These are phyloP conservation scores for Collybiopsis luxurians DNA, from an alignment of 768 basidiomycete species.

Conservation along the genomic window DNA sequence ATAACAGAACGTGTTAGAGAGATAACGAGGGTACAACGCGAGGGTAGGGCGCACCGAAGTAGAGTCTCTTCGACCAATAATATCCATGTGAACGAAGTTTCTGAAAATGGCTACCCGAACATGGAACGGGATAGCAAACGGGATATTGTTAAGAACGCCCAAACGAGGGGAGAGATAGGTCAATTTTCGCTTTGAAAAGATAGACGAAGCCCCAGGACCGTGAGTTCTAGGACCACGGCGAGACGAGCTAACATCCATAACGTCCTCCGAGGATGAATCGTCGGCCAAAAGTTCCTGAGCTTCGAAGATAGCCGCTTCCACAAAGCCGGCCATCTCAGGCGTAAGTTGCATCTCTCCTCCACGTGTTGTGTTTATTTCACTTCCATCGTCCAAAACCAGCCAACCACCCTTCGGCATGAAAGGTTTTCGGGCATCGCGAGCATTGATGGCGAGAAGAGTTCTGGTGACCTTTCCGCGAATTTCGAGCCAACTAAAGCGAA, in stretches of 20 bases:
- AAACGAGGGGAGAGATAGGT: conserved; percentile 80
- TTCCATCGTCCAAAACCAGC: conserved; percentile 54
- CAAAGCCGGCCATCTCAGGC: conserved; percentile 66
- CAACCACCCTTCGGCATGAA: conserved; percentile 87
- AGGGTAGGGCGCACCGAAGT: background rate
- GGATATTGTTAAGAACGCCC: conserved; percentile 91
- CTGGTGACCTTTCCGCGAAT: conserved; percentile 73
- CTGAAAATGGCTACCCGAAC: conserved; percentile 89
- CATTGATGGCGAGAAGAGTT: conserved; percentile 80
- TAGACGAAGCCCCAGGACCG: background rate
- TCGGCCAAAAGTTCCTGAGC: conserved; percentile 46
- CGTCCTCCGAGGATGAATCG: background rate
- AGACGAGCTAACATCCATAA: background rate
- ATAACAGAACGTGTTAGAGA: background rate
- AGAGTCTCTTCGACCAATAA: background rate
- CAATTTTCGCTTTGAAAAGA: conserved; percentile 55
- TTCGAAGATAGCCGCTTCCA: conserved; percentile 82
- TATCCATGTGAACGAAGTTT: conserved; percentile 55
- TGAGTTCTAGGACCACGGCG: background rate
- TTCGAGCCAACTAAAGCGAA: conserved; percentile 58
- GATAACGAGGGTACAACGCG: background rate
- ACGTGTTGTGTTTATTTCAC: background rate
- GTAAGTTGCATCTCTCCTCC: conserved; percentile 15
- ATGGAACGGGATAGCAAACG: conserved; percentile 92
- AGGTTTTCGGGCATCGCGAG: conserved; percentile 80